These are phyloP conservation scores for Venturiaceae sp. DNA, from an alignment of 2,329 filamentous ascomycete genomes.

Conservation along the genomic window DNA sequence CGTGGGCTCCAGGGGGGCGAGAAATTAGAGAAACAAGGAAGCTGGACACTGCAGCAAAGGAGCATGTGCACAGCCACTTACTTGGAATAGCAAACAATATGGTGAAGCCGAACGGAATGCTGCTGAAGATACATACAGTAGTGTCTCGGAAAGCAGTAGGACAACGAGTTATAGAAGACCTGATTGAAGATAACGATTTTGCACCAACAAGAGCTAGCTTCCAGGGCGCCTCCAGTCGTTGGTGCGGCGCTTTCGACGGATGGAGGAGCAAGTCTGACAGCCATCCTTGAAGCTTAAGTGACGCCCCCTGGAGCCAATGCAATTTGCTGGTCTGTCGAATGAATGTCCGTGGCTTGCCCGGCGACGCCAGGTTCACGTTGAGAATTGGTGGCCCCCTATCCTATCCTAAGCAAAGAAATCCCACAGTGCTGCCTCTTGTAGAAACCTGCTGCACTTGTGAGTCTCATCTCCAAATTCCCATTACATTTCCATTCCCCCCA, in stretches of 20 bases:
- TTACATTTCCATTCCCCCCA: background rate
- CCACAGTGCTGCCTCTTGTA: too few species aligned
- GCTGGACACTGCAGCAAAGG: background rate
- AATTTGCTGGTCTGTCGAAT: slow-evolving; percentile 2
- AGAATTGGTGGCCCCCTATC: too few species aligned
- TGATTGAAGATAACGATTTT: background rate
- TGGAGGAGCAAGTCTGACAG: background rate
- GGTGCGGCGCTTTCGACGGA: too few species aligned
- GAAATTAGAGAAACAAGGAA: background rate
- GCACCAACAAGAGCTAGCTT: background rate
- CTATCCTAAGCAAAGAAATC: too few species aligned
- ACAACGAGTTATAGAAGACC: background rate
- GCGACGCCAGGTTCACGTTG: background rate
- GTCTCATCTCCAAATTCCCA: too few species aligned
- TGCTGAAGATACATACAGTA: background rate
- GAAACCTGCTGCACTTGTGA: too few species aligned
- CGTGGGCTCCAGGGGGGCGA: background rate
- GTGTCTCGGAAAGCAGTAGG: background rate
- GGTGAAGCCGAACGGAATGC: too few species aligned
- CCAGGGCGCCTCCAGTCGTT: background rate
- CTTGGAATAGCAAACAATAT: background rate
- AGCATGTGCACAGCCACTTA: background rate
- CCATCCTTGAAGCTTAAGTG: background rate
- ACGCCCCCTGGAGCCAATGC: background rate
- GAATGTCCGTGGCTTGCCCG: background rate